Percentiles rank a stretch among this genome's conserved stretches.
phyloP scores from a whole-genome alignment of 169 alveolate species.

The Plasmodium gonderi region DNA sequence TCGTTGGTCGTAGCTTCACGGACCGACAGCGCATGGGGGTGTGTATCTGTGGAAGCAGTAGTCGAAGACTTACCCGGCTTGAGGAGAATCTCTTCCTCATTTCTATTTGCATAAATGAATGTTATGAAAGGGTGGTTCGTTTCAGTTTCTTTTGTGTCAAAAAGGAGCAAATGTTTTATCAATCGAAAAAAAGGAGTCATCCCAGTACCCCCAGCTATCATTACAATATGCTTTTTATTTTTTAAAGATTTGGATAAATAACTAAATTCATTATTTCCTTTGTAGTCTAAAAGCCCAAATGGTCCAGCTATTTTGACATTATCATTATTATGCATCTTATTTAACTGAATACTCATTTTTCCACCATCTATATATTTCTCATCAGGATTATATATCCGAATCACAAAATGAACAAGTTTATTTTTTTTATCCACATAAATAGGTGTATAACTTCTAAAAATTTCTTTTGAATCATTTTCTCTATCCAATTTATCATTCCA shows the following conservation, averaged over 20 bases:
- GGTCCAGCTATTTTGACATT: constrained; percentile 48
- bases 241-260: constrained; percentile 32
- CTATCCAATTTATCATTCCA: constrained; percentile 63
- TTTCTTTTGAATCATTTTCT: constrained; percentile 35
- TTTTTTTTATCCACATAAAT: constrained; percentile 78
- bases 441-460: constrained; percentile 82
- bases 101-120: constrained; percentile 67
- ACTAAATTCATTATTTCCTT: constrained; percentile 40
- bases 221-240: constrained; percentile 73
- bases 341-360: constrained; percentile 49
- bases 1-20: neutral
- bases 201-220: constrained; percentile 88
- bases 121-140: constrained; percentile 18
- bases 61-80: constrained; percentile 45
- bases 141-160: neutral
- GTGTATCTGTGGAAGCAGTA: neutral
- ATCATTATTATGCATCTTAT: neutral
- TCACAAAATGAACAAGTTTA: constrained; percentile 80
- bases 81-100: constrained; percentile 62
- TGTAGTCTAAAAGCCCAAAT: constrained; percentile 60
- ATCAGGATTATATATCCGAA: constrained; percentile 80
- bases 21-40: no score
- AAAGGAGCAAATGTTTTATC: constrained; percentile 58
- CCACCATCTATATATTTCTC: constrained; percentile 84
- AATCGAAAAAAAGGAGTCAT: constrained; percentile 84